Base-by-base conservation (phyloP, 768 basidiomycete species). In the Amanita phalloides region DNA sequence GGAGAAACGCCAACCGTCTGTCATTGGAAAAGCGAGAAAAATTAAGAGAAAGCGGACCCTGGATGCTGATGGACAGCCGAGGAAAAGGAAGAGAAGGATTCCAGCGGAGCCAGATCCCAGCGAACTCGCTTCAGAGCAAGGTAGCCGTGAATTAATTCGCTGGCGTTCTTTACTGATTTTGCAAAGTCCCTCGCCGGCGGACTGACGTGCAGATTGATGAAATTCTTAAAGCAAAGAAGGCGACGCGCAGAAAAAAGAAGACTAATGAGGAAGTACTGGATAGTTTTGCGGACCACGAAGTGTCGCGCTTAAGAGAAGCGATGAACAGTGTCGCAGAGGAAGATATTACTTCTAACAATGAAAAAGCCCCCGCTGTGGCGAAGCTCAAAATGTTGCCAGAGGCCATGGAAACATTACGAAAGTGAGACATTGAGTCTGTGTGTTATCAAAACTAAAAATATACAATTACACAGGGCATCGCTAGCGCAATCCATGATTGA, bases 401-500 rank as follows among this genome's bases (percentile, higher is more conserved):
- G 57, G 95, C 95, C 23, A 86, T 96, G 81, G 86, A 89, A 10
- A 84, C 90, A 3, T 74, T 99, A 52, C 86, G 92, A 68, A 97
- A 94, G 95, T 95, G 26, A 37, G 51, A 32, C 38, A 57, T 58
- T 21, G 26, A 32, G 53, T 47, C 17, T 44, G 47, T 5, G 14
- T 25, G 20, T 49, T 45, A 14, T 48, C 26, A 48, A 45, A 35
- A 45, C 30, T 36, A 32, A 61, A 55, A 11, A 54, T 45, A 52
- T 36, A 20, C 50, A 53, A n/a, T 37, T 38, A 39, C 53, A 42
- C 36, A 95, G 92, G 66, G 78, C 81, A 14, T 83, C 90, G 1
- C 78, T 95, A 13, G 81, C 86, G 9, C 90, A 95, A 60, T 89
- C 92, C 4, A 95, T 98, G 61, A 81, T 92, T 48, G 96, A 99